Base-by-base conservation (phyloP, 495 filamentous ascomycete genomes). In the Penicillium longicatenatum region DNA sequence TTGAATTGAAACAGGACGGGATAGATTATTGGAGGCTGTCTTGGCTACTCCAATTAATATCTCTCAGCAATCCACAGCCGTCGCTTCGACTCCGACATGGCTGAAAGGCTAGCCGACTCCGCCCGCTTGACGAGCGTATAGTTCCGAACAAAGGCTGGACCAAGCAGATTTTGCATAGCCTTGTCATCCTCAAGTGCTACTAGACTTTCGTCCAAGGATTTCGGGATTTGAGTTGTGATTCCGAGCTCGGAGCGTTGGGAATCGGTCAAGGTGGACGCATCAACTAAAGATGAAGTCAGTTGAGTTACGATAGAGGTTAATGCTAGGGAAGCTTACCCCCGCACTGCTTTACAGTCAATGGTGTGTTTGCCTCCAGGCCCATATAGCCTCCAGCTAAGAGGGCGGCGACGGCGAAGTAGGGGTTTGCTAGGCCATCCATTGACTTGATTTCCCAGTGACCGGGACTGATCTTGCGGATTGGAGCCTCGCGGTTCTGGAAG, bases 351-450 rank as follows among this genome's bases (percentile, higher is more conserved):
- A 70, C 60, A 0, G 65, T 75, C 39, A 91, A 63, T 29, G 73
- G 59, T 49, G 73, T 68, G 10, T 72, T 64, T 8, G 70, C 71
- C 3, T 69, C 63, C 6, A 91, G 53, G 0, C 90, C 92, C n/a
- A 82, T 50, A 9, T 82, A 73, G 0, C 92, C 92, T 0, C 83
- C 85, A 0, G 79, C 79, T 3, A 96, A 63, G 8, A 96, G 67
- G 0, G 88, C 88, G 12, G 85, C 83, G 55, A 79, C 58, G 8
- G 75, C 75, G 3, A 79, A 46, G 51, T 80, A 80, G 55, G 72
- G 70, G 57, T 80, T 80, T 11, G 74, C 73, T 14, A 75, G 39
- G 3, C 75, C 77, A 41, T 79, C 75, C 1, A 77, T 50, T 0
- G 66, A 64, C 51, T 76, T 77, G 55, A 80, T 57, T 45, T 80